These are phyloP conservation scores for Porphyra umbilicalis DNA, from an alignment of 31 red algal genomes.

Conservation along the genomic window DNA sequence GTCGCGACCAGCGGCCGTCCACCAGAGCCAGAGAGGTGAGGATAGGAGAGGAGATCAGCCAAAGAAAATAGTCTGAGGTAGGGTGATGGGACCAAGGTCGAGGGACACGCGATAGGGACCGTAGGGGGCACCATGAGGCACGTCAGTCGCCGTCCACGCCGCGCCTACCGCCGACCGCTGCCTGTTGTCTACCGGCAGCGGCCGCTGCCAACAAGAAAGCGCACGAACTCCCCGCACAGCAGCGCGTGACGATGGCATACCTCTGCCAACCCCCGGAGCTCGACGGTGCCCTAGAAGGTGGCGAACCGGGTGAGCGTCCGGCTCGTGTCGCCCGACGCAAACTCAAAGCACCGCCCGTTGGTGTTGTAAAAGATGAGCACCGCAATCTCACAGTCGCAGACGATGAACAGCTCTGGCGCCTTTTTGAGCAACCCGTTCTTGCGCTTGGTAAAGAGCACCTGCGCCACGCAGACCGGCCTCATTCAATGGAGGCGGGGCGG, in stretches of 20 bases:
- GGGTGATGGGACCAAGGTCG: neutral
- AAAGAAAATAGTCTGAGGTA: neutral
- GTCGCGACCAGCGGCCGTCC: no score
- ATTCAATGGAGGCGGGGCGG: no score
- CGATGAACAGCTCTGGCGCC: constrained; percentile 68
- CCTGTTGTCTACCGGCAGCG: no score
- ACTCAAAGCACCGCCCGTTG: neutral
- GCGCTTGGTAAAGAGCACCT: constrained; percentile 79
- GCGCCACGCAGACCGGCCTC: no score
- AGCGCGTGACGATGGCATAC: neutral
- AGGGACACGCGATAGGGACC: neutral
- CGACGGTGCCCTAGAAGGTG: constrained; percentile 34
- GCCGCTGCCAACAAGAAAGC: no score
- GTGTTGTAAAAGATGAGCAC: constrained; percentile 74
- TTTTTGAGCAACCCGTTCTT: constrained; percentile 84
- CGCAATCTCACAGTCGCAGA: constrained; percentile 90
- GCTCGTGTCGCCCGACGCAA: neutral
- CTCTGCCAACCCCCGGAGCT: constrained; percentile 11
- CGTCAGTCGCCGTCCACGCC: no score
- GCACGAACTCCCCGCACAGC: no score
- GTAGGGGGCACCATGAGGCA: neutral
- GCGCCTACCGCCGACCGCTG: no score
- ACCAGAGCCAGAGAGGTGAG: neutral
- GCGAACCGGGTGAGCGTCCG: constrained; percentile 22
- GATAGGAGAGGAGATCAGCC: neutral